Evolutionary conservation across 345 rosid genomes (phyloP).

Genomic region (Geranium brycei): DNA sequence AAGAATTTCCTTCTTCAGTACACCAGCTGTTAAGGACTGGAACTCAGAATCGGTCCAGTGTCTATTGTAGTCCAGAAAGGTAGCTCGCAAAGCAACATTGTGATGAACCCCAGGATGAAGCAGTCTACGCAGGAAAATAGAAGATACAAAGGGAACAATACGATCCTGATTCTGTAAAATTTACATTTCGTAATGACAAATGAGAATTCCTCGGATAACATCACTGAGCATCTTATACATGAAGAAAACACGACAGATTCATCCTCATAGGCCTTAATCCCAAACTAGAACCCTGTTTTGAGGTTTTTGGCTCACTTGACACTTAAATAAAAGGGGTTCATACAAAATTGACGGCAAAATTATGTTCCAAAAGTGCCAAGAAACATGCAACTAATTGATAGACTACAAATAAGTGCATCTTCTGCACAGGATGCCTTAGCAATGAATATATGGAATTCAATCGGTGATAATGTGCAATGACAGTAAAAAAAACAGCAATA

Average conservation of each 20-base stretch:
- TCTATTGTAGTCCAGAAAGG: slow-evolving; percentile 63
- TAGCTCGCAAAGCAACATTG: slow-evolving; percentile 40
- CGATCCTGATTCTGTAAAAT: slow-evolving; percentile 47
- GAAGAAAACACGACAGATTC: background rate
- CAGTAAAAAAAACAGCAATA: no score
- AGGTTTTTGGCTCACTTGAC: no score
- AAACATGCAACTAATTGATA: no score
- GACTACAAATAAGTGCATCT: no score
- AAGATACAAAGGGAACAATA: slow-evolving; percentile 58
- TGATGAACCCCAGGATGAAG: slow-evolving; percentile 73
- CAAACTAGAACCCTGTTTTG: background rate
- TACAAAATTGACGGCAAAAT: no score
- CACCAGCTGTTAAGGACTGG: slow-evolving; percentile 62
- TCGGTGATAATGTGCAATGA: no score
- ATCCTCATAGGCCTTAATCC: background rate
- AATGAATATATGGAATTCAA: no score
- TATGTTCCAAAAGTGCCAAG: no score
- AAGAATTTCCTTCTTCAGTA: slow-evolving; percentile 66
- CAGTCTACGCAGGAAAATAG: slow-evolving; percentile 66
- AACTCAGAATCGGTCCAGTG: slow-evolving; percentile 77
- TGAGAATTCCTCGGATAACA: background rate
- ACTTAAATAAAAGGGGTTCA: no score
- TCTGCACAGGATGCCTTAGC: no score
- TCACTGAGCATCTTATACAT: background rate
- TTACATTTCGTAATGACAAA: slow-evolving; percentile 2